These are phyloP conservation scores for Mortierella sp. DNA, from an alignment of 371 early-diverging fungal species.

Conservation along the genomic window DNA sequence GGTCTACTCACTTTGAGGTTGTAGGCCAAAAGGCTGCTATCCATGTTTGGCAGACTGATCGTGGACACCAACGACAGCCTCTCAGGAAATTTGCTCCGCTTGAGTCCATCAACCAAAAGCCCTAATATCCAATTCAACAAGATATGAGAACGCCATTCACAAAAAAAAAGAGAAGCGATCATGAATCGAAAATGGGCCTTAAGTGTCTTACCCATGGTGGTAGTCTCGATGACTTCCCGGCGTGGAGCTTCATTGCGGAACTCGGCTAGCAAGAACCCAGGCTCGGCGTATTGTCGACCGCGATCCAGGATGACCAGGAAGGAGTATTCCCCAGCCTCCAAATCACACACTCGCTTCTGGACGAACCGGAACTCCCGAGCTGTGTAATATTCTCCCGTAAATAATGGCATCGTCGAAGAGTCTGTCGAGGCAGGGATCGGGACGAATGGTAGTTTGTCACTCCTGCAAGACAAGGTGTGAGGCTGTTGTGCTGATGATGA, in stretches of 20 bases:
- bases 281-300: slow-evolving; percentile 18
- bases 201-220: slow-evolving; percentile 59
- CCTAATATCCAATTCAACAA: slow-evolving; percentile 14
- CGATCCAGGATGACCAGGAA: slow-evolving; percentile 63
- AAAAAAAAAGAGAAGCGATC: neutral
- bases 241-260: slow-evolving; percentile 55
- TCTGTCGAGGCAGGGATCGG: slow-evolving; percentile 63
- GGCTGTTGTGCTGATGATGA: slow-evolving; percentile 2
- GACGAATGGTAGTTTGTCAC: slow-evolving; percentile 12
- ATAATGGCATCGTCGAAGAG: slow-evolving; percentile 28
- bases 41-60: slow-evolving; percentile 67
- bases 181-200: neutral
- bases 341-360: neutral
- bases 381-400: slow-evolving; percentile 34
- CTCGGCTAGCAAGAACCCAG: slow-evolving; percentile 65
- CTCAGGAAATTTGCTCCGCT: slow-evolving; percentile 19
- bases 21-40: slow-evolving; percentile 70
- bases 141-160: neutral
- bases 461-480: slow-evolving; percentile 22
- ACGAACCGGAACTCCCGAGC: slow-evolving; percentile 23
- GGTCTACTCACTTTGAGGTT: slow-evolving; percentile 61
- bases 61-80: slow-evolving; percentile 58
- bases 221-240: slow-evolving; percentile 55
- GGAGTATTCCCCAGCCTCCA: slow-evolving; percentile 26
- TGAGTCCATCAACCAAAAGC: slow-evolving; percentile 40